Evolutionary conservation across 2,329 filamentous ascomycete genomes (phyloP).

Genomic region (Talaromyces sp.): DNA sequence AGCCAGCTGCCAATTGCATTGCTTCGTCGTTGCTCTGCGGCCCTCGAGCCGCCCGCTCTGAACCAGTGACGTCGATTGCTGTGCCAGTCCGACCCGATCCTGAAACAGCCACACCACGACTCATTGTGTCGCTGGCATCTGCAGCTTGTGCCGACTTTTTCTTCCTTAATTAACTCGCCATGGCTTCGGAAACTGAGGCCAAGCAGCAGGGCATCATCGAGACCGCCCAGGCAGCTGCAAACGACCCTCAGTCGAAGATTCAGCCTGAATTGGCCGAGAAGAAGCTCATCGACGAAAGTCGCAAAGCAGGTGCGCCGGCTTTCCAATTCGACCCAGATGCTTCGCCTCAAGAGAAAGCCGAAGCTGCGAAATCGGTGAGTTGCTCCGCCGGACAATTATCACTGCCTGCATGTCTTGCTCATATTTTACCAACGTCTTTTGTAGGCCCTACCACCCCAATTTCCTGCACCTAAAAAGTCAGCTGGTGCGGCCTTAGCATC

Average conservation of each 20-base stretch:
- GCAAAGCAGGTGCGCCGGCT: conserved; percentile 70
- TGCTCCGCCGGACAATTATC: not conserved
- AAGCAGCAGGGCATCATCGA: conserved; percentile 77
- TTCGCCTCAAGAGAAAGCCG: conserved; percentile 73
- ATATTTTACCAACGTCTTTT: not conserved
- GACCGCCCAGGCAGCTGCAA: conserved; percentile 50
- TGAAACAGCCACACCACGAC: conserved; percentile 64
- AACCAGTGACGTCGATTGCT: conserved; percentile 35
- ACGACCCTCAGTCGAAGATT: conserved; percentile 61
- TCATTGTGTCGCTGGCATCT: conserved; percentile 43
- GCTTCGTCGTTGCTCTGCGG: not conserved
- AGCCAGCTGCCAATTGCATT: not conserved
- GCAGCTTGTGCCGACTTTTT: not conserved
- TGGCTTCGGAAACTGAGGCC: conserved; percentile 50
- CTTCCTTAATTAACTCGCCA: not conserved
- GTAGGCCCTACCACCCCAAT: conserved; percentile 58
- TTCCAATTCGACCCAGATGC: conserved; percentile 86
- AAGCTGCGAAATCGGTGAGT: conserved; percentile 68
- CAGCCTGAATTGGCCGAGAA: conserved; percentile 66
- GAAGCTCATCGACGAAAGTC: conserved; percentile 69
- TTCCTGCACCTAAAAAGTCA: conserved; percentile 48
- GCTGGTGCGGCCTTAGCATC: conserved; percentile 56
- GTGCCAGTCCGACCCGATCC: conserved; percentile 46
- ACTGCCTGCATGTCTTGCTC: not conserved
- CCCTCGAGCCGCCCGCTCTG: not conserved